Percentiles rank a stretch among this genome's conserved stretches.
Evolutionary conservation across 768 basidiomycete genomes (phyloP).

Genomic region (Boletus sp.): DNA sequence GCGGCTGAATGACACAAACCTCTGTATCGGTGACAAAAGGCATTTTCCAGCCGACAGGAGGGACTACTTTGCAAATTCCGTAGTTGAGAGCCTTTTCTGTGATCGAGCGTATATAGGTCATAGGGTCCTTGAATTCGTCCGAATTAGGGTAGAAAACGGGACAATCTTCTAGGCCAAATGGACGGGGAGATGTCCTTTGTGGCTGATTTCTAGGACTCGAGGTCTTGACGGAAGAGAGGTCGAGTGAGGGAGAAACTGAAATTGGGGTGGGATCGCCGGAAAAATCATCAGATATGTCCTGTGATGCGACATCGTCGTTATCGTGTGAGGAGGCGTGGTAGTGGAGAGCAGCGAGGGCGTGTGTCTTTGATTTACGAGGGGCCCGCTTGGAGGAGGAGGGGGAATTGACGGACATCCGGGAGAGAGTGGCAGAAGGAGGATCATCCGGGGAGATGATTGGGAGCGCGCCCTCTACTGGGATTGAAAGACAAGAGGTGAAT

Average conservation of each 20-base stretch:
- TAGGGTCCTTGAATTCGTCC: conserved; percentile 94
- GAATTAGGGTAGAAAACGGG: conserved; percentile 83
- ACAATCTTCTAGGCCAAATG: conserved; percentile 87
- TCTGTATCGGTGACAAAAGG: conserved; percentile 94
- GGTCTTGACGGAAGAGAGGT: conserved; percentile 73
- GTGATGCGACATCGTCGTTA: conserved; percentile 45
- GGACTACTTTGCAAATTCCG: conserved; percentile 96
- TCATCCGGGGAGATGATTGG: conserved; percentile 56
- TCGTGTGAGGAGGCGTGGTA: conserved; percentile 57
- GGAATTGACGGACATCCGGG: conserved; percentile 35
- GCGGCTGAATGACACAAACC: conserved; percentile 47
- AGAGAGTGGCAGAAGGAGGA: conserved; percentile 32
- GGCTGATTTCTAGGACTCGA: conserved; percentile 45
- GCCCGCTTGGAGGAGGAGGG: conserved; percentile 60
- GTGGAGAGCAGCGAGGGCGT: conserved; percentile 78
- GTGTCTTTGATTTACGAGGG: conserved; percentile 88
- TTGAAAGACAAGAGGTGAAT: conserved; percentile 68
- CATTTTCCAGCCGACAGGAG: conserved; percentile 92
- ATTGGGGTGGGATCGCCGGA: conserved; percentile 56
- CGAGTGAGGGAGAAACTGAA: conserved; percentile 58
- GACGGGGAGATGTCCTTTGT: conserved; percentile 48
- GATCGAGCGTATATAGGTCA: conserved; percentile 88
- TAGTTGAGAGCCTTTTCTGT: conserved; percentile 65
- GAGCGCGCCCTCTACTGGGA: conserved; percentile 71
- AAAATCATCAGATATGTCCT: conserved; percentile 46